A percentile compares a stretch with the other conserved stretches of the same genome.
Evolutionary conservation across 495 filamentous ascomycete genomes (phyloP).

Genomic region (Penicillium bialowiezense): DNA sequence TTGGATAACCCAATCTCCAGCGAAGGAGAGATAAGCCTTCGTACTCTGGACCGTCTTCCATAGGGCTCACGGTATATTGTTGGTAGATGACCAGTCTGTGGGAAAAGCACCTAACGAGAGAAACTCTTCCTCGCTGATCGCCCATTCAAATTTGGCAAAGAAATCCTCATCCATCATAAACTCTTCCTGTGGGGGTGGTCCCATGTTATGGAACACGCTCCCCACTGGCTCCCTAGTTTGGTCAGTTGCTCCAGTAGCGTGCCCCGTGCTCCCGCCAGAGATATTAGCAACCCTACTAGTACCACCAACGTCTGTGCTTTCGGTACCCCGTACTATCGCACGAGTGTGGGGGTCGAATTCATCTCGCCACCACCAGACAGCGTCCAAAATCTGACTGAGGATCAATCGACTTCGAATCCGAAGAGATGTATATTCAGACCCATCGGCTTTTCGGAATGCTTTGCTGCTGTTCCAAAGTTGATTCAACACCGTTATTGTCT

Average conservation of each 20-base stretch:
- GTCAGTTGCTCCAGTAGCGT: conserved; percentile 12
- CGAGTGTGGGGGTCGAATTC: conserved; percentile 39
- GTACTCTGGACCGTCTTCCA: not conserved
- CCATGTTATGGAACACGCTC: not conserved
- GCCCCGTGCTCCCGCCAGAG: conserved; percentile 2
- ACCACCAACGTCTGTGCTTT: conserved; percentile 12
- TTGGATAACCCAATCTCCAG: too few relatives aligned
- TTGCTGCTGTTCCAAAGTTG: conserved; percentile 46
- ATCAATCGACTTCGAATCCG: conserved; percentile 44
- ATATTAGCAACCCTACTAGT: conserved; percentile 1
- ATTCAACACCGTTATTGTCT: conserved; percentile 30
- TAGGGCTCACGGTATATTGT: conserved; percentile 11
- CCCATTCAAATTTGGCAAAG: conserved; percentile 39
- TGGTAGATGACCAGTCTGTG: conserved; percentile 16
- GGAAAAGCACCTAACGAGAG: conserved; percentile 24
- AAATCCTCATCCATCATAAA: conserved; percentile 38
- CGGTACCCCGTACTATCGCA: conserved; percentile 5
- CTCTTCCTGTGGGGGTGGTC: conserved; percentile 17
- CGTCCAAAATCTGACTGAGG: conserved; percentile 41
- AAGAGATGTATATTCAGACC: conserved; percentile 33
- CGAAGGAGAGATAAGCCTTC: too few relatives aligned
- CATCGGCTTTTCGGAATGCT: conserved; percentile 42
- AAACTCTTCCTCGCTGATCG: conserved; percentile 30
- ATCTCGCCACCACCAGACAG: conserved; percentile 51
- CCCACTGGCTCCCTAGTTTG: conserved; percentile 11